Percentiles rank a stretch among this genome's conserved stretches.
These are phyloP conservation scores for Neurospora intermedia DNA, from an alignment of 495 filamentous ascomycete species.

Conservation along the genomic window DNA sequence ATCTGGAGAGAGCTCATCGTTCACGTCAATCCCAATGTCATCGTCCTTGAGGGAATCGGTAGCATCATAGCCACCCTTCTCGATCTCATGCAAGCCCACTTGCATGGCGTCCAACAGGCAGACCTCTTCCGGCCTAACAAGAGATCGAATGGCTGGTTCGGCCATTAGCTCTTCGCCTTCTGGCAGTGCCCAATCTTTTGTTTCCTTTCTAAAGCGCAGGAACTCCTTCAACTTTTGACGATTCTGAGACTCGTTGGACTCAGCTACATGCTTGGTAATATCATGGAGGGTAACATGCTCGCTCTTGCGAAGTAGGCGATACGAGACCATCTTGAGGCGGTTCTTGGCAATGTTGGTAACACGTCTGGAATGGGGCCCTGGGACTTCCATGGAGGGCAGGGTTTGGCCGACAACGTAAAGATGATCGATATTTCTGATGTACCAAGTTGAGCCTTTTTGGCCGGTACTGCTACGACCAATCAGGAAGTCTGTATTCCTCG, in stretches of 20 bases:
- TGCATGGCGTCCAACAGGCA: constrained; percentile 96
- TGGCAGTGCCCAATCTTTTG: constrained; percentile 71
- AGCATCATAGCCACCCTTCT: constrained; percentile 61
- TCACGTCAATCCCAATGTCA: constrained; percentile 25
- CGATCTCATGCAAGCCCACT: constrained; percentile 75
- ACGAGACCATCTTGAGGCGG: constrained; percentile 89
- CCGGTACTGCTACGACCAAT: constrained; percentile 70
- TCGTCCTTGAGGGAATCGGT: constrained; percentile 49
- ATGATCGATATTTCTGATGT: constrained; percentile 77
- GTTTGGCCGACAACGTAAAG: constrained; percentile 84
- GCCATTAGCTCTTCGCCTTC: constrained; percentile 63
- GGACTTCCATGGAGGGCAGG: constrained; percentile 83
- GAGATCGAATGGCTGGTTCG: constrained; percentile 61
- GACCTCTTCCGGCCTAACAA: constrained; percentile 92
- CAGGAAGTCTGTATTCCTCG: constrained; percentile 77
- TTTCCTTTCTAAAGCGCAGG: constrained; percentile 72
- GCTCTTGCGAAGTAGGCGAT: constrained; percentile 68
- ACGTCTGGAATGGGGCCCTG: constrained; percentile 82
- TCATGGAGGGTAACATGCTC: constrained; percentile 60
- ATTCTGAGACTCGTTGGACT: constrained; percentile 87
- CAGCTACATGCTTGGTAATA: constrained; percentile 79
- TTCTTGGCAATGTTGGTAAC: constrained; percentile 93
- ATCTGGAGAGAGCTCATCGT: constrained; percentile 60
- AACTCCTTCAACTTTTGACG: constrained; percentile 96
- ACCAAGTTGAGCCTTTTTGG: constrained; percentile 61